Evolutionary conservation across 805 yeast genomes (phyloP), one percentile per base, ranked within the genome.

Genomic region (Danielia oregonensis): DNA sequence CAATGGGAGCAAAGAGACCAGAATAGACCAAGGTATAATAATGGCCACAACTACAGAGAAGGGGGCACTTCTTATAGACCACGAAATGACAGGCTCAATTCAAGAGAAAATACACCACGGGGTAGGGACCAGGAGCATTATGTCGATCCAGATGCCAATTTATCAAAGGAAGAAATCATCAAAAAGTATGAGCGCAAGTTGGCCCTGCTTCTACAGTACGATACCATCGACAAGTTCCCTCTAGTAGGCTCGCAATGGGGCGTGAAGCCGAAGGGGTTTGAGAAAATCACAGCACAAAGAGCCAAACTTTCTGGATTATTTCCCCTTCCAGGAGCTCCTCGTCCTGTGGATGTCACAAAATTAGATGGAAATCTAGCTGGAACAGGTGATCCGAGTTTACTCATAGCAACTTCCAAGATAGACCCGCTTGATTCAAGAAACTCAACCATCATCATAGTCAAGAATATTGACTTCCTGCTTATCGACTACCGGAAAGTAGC

Each of bases 251-350:
- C 86, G 0, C 60, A 67, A 31, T 86, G 95, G 95, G 93, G 86
- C 32, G 62, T 74, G 16, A 68, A 71, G 22, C 88, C 95, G 1
- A 66, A 68, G 41, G 91, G 86, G 0, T 82, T 82, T 52, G 93
- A 85, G 49, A 72, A 74, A 5, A 78, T 83, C 1, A 72, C 84
- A 2, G 83, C 93, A 0, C 85, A 79, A 41, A 67, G 82, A 40
- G 95, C 93, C 5, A 87, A 86, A 49, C 61, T 83, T 12, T 74
- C 86, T 1, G 95, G 95, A 0, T 56, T 85, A 2, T 87, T 86
- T 49, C 86, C 89, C 2, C 63, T 75, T 12, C 91, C 93, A 1
- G 88, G 88, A 4, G 70, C 68, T 43, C 78, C 78, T 0, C 48
- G 70, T 40, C 70, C 70, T 6, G 68, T 65, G 33, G 55, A 65